These are phyloP conservation scores for Prunus mume DNA, from an alignment of 306 rosid genomes.

Conservation along the genomic window DNA sequence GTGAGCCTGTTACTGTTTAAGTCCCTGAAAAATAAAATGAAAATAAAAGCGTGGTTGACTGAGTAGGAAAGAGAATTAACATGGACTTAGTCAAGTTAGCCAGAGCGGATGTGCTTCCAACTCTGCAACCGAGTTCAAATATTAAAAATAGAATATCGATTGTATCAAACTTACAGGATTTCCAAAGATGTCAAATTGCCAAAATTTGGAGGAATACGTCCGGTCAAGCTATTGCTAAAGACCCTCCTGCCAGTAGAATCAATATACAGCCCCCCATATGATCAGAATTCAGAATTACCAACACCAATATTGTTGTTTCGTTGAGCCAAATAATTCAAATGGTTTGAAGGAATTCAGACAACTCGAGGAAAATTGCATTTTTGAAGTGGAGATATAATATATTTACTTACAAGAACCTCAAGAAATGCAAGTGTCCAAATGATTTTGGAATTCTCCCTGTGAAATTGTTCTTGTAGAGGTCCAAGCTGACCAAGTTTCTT, in stretches of 20 bases:
- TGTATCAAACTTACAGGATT: background rate
- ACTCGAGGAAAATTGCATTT: background rate
- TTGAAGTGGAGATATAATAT: background rate
- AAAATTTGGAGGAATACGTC: slow-evolving; percentile 22
- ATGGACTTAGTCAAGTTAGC: too few relatives aligned
- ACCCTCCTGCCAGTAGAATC: slow-evolving; percentile 13
- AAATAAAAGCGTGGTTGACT: background rate
- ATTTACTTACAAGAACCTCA: slow-evolving; percentile 26
- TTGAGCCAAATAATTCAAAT: background rate
- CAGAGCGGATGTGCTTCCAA: too few relatives aligned
- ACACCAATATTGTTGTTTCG: background rate
- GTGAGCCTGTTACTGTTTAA: slow-evolving; percentile 20
- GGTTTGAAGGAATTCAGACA: background rate
- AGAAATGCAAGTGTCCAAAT: slow-evolving; percentile 20
- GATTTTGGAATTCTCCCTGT: slow-evolving; percentile 19
- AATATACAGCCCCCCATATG: background rate
- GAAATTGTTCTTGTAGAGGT: slow-evolving; percentile 13
- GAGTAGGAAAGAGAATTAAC: background rate
- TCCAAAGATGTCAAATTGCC: slow-evolving; percentile 23
- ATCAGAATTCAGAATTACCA: background rate
- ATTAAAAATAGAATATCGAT: too few relatives aligned
- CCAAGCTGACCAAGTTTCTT: slow-evolving; percentile 13
- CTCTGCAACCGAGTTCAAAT: too few relatives aligned
- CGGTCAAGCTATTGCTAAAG: slow-evolving; percentile 16
- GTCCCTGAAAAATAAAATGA: slow-evolving; percentile 8